phyloP scores from a whole-genome alignment of 2,329 filamentous ascomycete genomes.

The Xylaria multiplex region DNA sequence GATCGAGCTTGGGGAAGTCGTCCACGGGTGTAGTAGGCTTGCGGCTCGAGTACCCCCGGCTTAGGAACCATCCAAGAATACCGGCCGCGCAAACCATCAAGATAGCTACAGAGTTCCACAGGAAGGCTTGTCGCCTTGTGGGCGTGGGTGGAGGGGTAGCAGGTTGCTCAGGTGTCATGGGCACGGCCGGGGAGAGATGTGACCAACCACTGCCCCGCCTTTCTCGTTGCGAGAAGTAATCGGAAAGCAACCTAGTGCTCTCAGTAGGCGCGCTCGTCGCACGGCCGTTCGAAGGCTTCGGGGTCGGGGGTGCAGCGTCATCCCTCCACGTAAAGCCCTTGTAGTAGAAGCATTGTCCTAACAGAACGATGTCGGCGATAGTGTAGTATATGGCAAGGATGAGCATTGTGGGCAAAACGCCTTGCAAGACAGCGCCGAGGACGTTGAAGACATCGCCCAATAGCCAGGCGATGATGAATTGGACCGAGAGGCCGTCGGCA shows the following conservation, averaged over 20 bases:
- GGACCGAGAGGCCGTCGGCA: constrained; percentile 87
- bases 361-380: constrained; percentile 86
- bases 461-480: constrained; percentile 94
- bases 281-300: constrained; percentile 53
- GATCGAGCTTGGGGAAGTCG: constrained; percentile 71
- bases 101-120: constrained; percentile 81
- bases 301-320: constrained; percentile 56
- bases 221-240: constrained; percentile 56
- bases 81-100: constrained; percentile 86
- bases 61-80: constrained; percentile 85
- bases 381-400: constrained; percentile 96
- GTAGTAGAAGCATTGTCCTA: constrained; percentile 95
- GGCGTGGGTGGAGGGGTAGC: constrained; percentile 57
- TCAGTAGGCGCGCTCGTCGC: constrained; percentile 58
- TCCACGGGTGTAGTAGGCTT: constrained; percentile 52
- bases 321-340: constrained; percentile 79
- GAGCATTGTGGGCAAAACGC: constrained; percentile 92
- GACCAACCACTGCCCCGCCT: constrained; percentile 67
- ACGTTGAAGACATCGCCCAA: constrained; percentile 97
- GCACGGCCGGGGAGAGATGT: constrained; percentile 82
- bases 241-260: constrained; percentile 60
- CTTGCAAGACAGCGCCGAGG: constrained; percentile 88
- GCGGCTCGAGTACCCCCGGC: constrained; percentile 57
- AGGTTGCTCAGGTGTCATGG: constrained; percentile 68
- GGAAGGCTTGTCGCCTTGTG: constrained; percentile 64